Evolutionary conservation across 169 alveolate species (phyloP).

Genomic region (Plasmodium billcollinsi): DNA sequence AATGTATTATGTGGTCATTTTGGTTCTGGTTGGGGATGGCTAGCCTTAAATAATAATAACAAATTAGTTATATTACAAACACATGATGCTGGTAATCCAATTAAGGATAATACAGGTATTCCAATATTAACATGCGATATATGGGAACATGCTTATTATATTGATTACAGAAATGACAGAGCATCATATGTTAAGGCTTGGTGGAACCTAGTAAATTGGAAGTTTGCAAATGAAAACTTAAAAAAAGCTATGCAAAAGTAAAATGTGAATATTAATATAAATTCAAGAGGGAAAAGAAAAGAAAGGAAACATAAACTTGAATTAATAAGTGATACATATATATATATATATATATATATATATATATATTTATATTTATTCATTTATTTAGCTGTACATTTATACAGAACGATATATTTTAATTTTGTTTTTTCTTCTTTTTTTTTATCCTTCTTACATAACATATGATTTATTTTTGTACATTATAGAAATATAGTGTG

Average conservation of each 20-base stretch:
- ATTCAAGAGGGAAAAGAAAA: background rate
- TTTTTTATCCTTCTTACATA: background rate
- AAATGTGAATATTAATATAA: background rate
- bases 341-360: background rate
- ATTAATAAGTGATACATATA: background rate
- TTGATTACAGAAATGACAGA: slow-evolving; percentile 94
- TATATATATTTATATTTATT: background rate
- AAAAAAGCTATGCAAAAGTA: slow-evolving; percentile 74
- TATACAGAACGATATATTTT: background rate
- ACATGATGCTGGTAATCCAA: slow-evolving; percentile 94
- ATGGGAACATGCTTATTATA: slow-evolving; percentile 98
- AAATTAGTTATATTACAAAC: slow-evolving; percentile 93
- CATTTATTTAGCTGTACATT: background rate
- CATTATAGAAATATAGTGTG: too few relatives aligned
- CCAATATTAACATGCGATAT: slow-evolving; percentile 95
- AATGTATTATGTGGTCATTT: slow-evolving; percentile 91
- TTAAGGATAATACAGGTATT: slow-evolving; percentile 88
- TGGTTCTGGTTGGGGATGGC: slow-evolving; percentile 99
- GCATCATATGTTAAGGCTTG: slow-evolving; percentile 92
- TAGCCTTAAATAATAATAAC: slow-evolving; percentile 92
- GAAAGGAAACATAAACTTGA: too few relatives aligned
- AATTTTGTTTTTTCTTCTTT: background rate
- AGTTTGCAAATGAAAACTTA: slow-evolving; percentile 88
- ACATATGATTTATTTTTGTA: background rate
- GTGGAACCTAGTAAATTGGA: slow-evolving; percentile 97